Conservation (phyloP, 139 green algal genomes). For the Micromonas commoda region DNA sequence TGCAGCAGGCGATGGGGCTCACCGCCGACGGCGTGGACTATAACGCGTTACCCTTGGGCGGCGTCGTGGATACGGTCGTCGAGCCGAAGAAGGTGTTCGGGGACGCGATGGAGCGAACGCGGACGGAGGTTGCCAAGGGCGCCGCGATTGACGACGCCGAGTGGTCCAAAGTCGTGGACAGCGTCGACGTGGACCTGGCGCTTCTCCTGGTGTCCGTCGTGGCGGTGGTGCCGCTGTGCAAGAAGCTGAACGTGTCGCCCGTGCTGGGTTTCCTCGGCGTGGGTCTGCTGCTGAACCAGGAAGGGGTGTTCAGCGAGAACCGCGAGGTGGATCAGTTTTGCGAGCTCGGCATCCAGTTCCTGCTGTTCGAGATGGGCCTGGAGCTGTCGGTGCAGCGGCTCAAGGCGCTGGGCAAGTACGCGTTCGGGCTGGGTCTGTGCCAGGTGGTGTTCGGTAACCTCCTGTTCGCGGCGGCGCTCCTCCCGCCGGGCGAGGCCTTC, state of each 20-base stretch:
- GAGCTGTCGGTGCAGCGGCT: slow-evolving; percentile 84
- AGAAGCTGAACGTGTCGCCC: slow-evolving; percentile 65
- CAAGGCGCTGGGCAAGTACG: slow-evolving; percentile 83
- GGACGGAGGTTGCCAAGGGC: background rate
- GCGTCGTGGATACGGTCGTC: background rate
- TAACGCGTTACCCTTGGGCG: slow-evolving; percentile 1
- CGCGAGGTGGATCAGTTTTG: slow-evolving; percentile 80
- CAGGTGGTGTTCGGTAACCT: slow-evolving; percentile 43
- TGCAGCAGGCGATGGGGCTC: slow-evolving; percentile 7
- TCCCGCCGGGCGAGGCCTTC: slow-evolving; percentile 67
- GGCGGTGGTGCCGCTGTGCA: slow-evolving; percentile 78
- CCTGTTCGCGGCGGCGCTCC: slow-evolving; percentile 62
- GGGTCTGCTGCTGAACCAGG: slow-evolving; percentile 77
- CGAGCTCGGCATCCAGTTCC: slow-evolving; percentile 91
- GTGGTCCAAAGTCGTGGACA: slow-evolving; percentile 21
- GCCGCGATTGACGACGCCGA: background rate
- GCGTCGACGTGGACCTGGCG: slow-evolving; percentile 38
- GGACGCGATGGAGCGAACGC: background rate
- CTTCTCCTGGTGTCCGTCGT: slow-evolving; percentile 75
- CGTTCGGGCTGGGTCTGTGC: slow-evolving; percentile 80
- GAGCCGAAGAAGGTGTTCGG: background rate
- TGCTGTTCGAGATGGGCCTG: slow-evolving; percentile 97
- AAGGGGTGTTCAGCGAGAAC: slow-evolving; percentile 81
- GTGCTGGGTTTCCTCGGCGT: slow-evolving; percentile 86
- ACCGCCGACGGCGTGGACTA: background rate